Conservation (phyloP, 805 yeast genomes). For the Blastobotrys americana region DNA sequence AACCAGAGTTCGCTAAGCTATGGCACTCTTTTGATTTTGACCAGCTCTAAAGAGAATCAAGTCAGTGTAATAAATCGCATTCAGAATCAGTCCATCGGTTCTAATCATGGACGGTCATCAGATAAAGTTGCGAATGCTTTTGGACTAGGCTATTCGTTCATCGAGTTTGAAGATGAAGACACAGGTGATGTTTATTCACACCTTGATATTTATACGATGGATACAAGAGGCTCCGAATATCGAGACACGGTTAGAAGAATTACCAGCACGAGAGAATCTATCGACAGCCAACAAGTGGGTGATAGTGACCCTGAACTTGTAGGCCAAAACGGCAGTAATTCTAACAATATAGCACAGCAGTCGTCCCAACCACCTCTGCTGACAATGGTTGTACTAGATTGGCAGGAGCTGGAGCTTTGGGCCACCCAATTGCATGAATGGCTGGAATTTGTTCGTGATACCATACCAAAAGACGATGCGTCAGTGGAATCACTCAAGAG, state of each 20-base stretch:
- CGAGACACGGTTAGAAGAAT: slow-evolving; percentile 7
- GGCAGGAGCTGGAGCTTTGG: slow-evolving; percentile 17
- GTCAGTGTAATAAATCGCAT: not conserved
- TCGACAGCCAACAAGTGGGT: slow-evolving; percentile 2
- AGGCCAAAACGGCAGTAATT: not conserved
- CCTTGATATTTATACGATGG: slow-evolving; percentile 19
- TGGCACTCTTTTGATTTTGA: not conserved
- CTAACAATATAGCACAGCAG: slow-evolving; percentile 6
- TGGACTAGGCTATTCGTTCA: slow-evolving; percentile 24
- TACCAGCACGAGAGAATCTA: not conserved
- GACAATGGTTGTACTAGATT: slow-evolving; percentile 13
- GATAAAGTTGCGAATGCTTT: slow-evolving; percentile 15
- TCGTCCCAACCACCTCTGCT: slow-evolving; percentile 15
- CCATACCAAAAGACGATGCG: slow-evolving; percentile 10
- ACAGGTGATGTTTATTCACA: slow-evolving; percentile 21
- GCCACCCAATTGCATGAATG: slow-evolving; percentile 15
- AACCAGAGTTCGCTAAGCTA: not conserved
- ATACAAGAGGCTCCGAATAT: slow-evolving; percentile 3
- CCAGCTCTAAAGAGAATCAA: not conserved
- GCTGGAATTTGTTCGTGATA: slow-evolving; percentile 13
- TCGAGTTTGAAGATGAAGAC: slow-evolving; percentile 22
- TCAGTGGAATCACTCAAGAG: slow-evolving; percentile 3
- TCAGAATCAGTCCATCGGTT: no score
- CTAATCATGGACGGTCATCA: not conserved
- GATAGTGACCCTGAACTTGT: slow-evolving; percentile 2